Percentiles rank a stretch among this genome's conserved stretches.
Evolutionary conservation across 139 green algal species (phyloP).

Genomic region (Picochlorum sp.): DNA sequence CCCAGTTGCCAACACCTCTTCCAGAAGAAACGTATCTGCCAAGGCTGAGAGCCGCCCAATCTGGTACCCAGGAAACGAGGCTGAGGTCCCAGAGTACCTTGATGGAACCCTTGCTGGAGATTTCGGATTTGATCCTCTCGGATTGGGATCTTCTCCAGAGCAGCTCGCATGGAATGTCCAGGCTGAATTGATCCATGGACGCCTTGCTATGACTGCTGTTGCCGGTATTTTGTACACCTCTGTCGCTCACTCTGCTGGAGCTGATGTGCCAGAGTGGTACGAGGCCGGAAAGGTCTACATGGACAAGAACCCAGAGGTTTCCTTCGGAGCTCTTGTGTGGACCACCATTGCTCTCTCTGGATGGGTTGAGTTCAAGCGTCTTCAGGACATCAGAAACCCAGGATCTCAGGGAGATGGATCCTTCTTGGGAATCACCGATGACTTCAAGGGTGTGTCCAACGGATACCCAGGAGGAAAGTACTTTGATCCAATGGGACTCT

Average conservation of each 20-base stretch:
- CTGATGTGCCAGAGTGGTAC: constrained; percentile 54
- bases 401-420: constrained; percentile 72
- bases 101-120: constrained; percentile 29
- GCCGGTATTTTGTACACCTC: constrained; percentile 34
- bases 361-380: constrained; percentile 74
- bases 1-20: too few relatives aligned
- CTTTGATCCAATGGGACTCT: constrained; percentile 76
- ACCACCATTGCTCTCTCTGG: constrained; percentile 57
- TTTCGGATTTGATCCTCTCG: constrained; percentile 86
- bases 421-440: constrained; percentile 75
- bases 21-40: not conserved
- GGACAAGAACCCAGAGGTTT: constrained; percentile 51
- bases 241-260: constrained; percentile 17
- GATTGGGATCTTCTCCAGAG: constrained; percentile 55
- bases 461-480: constrained; percentile 50
- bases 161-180: constrained; percentile 46
- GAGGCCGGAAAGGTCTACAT: constrained; percentile 63
- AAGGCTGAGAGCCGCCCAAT: constrained; percentile 19
- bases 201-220: constrained; percentile 41
- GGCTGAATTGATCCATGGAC: constrained; percentile 41
- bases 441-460: constrained; percentile 68
- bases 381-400: constrained; percentile 72
- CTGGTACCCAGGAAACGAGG: constrained; percentile 35
- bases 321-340: constrained; percentile 58
- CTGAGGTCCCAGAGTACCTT: constrained; percentile 28